Percentiles rank a stretch among this genome's conserved stretches.
These are phyloP conservation scores for Marasmius tenuissimus DNA, from an alignment of 1,284 basidiomycete genomes.

Conservation along the genomic window DNA sequence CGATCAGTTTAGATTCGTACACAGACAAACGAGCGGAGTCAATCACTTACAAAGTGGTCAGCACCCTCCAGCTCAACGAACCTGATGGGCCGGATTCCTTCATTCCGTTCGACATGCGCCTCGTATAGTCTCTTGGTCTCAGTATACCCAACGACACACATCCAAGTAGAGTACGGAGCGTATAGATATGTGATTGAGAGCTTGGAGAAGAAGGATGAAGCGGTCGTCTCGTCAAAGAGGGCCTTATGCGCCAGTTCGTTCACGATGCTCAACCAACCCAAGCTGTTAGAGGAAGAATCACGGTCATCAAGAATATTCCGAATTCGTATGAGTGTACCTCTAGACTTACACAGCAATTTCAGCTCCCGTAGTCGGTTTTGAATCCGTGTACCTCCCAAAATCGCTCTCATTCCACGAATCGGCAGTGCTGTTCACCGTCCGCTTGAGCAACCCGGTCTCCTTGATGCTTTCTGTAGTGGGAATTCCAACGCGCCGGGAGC, in stretches of 20 bases:
- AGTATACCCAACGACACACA: slow-evolving; percentile 25
- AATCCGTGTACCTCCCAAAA: slow-evolving; percentile 17
- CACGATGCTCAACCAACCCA: slow-evolving; percentile 2
- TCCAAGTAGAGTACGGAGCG: slow-evolving; percentile 21
- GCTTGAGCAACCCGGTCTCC: slow-evolving; percentile 5
- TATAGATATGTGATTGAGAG: slow-evolving; percentile 21
- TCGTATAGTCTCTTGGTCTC: slow-evolving; percentile 20
- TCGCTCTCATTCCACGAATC: slow-evolving; percentile 24
- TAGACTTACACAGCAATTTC: slow-evolving; percentile 23
- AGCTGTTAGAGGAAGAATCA: neutral
- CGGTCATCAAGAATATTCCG: neutral
- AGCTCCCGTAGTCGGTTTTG: slow-evolving; percentile 17
- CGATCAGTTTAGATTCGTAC: too few relatives aligned
- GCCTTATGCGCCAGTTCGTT: slow-evolving; percentile 18
- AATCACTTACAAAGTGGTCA: neutral
- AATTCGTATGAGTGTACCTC: neutral
- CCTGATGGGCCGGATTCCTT: neutral
- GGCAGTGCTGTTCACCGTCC: slow-evolving; percentile 16
- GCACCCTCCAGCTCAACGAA: neutral
- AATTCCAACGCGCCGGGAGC: neutral
- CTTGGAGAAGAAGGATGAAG: slow-evolving; percentile 21
- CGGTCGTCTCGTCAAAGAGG: slow-evolving; percentile 23
- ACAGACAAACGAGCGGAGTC: too few relatives aligned
- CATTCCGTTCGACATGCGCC: slow-evolving; percentile 7
- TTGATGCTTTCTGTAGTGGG: neutral